Evolutionary conservation across 2,329 filamentous ascomycete species (phyloP).

Genomic region (Hortaea sp.): DNA sequence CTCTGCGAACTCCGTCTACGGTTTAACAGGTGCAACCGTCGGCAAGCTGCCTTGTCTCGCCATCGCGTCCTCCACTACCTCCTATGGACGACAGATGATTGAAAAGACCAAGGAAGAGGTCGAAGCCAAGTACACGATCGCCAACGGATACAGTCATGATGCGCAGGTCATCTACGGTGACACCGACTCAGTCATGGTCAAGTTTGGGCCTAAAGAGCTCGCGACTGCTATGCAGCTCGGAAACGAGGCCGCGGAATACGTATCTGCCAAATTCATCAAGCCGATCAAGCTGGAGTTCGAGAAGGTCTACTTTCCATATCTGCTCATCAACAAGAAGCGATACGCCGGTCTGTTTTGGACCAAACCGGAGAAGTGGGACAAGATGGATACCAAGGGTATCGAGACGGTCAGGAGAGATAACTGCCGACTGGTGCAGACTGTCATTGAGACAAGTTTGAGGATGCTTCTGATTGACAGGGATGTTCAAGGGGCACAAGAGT

Average conservation of each 20-base stretch:
- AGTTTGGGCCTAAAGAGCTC: constrained; percentile 84
- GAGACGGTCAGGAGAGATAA: constrained; percentile 97
- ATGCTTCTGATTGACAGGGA: constrained; percentile 95
- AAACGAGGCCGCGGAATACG: constrained; percentile 79
- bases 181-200: constrained; percentile 99
- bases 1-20: constrained; percentile 96
- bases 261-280: constrained; percentile 86
- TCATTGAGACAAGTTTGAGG: constrained; percentile 90
- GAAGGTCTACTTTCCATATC: constrained; percentile 96
- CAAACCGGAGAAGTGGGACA: constrained; percentile 86
- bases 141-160: constrained; percentile 89
- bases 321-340: constrained; percentile 99
- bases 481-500: constrained; percentile 85
- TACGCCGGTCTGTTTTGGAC: constrained; percentile 99
- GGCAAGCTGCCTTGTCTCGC: constrained; percentile 91
- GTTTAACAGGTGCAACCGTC: constrained; percentile 88
- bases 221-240: constrained; percentile 87
- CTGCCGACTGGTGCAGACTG: constrained; percentile 86
- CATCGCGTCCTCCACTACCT: constrained; percentile 93
- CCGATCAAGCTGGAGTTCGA: constrained; percentile 99
- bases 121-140: constrained; percentile 77
- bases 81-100: constrained; percentile 97
- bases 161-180: constrained; percentile 98
- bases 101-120: constrained; percentile 96
- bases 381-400: constrained; percentile 99